Evolutionary conservation across 2,329 filamentous ascomycete genomes (phyloP), one percentile per base, ranked within the genome.

Genomic region (Penicillium sclerotiorum): DNA sequence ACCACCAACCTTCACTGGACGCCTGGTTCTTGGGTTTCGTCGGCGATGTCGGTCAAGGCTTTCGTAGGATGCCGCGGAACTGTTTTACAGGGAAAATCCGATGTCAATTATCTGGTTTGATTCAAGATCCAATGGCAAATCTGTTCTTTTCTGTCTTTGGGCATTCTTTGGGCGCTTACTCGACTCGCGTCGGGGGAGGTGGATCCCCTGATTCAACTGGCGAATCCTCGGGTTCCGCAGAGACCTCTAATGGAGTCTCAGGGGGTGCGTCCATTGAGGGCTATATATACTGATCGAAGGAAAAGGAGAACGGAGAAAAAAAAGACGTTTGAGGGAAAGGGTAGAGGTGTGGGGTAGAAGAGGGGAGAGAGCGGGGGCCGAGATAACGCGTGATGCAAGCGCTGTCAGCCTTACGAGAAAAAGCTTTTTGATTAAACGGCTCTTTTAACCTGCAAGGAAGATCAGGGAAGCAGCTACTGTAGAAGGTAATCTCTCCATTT

Each of bases 1-100:
- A 35, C 27, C 27, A 47, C 45, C 45, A 43, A 49, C 81, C 75
- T 88, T 88, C 55, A 88, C 83, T 60, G 76, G 77, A 68, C 80
- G 78, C 39, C 81, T 80, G 38, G 78, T 75, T 46, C 84, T 86
- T 44, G 81, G 79, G 46, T 79, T 79, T 53, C 84, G 80, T 57
- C 76, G 78, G 70, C 87, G 83, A 66, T 88, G 85, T 71, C 85
- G 77, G 42, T 84, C 73, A n/a, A 83, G 84, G 62, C 80, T 85
- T 56, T 82, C 79, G 68, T 81, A 83, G 46, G 79, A 77, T 58
- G 82, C 50, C 28, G 51, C 32, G 23, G 53, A 59, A 33, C 57
- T 60, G 20, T 8, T 38, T 37, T 49, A 23, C 5, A 33, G 15
- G n/a, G n/a, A 27, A 8, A 12, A 28, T 25, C 13, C 30, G 21